These are phyloP conservation scores for Pholiota microspora DNA, from an alignment of 768 basidiomycete species.

Conservation along the genomic window DNA sequence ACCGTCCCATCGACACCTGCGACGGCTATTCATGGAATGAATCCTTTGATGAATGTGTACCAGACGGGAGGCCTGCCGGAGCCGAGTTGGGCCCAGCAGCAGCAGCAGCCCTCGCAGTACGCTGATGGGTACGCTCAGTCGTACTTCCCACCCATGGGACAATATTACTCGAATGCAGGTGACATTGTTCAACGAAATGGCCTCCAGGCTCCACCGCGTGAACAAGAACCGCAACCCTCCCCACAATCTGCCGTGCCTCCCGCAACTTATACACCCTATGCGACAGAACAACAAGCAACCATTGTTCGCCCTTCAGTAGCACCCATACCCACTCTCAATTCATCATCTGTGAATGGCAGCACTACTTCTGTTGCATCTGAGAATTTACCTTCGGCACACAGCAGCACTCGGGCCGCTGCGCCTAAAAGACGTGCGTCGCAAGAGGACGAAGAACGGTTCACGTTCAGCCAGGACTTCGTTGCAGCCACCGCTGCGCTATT, in stretches of 20 bases:
- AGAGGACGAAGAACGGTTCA: slow-evolving; percentile 35
- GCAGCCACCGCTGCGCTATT: slow-evolving; percentile 32
- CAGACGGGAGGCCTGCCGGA: slow-evolving; percentile 14
- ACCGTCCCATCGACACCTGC: slow-evolving; percentile 8
- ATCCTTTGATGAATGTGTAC: slow-evolving; percentile 6
- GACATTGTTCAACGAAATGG: slow-evolving; percentile 6
- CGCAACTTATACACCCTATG: not conserved
- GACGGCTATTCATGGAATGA: slow-evolving; percentile 10
- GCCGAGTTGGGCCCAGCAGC: slow-evolving; percentile 9
- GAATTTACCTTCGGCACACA: not conserved
- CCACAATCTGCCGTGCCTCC: not conserved
- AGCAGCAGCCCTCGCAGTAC: slow-evolving; percentile 4
- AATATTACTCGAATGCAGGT: slow-evolving; percentile 3
- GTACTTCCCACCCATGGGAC: slow-evolving; percentile 12
- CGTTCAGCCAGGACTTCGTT: slow-evolving; percentile 33
- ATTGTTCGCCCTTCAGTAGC: not conserved
- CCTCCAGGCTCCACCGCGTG: not conserved
- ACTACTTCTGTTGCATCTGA: not conserved
- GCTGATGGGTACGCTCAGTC: slow-evolving; percentile 9
- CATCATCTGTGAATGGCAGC: not conserved
- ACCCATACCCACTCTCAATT: not conserved
- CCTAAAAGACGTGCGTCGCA: not conserved
- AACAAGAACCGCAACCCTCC: not conserved
- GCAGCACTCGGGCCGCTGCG: not conserved
- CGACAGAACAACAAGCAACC: not conserved